Conservation (phyloP, 345 rosid species). For the Eucalyptus dawsonii region DNA sequence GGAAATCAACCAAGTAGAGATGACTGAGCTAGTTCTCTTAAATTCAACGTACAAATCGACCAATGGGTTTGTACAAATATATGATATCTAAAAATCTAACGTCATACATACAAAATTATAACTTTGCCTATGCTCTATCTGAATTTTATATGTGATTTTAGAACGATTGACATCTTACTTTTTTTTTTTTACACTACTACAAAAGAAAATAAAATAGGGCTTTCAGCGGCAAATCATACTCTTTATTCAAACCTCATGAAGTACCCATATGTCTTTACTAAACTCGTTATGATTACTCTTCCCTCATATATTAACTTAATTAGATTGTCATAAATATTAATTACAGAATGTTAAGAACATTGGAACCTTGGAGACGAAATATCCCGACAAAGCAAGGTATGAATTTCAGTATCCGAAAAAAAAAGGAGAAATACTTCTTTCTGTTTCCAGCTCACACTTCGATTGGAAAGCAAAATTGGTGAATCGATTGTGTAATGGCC, state of each 20-base stretch:
- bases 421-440: too few species aligned
- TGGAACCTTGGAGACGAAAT: background rate
- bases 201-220: background rate
- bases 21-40: background rate
- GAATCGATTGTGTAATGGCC: background rate
- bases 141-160: background rate
- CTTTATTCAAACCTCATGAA: too few species aligned
- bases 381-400: background rate
- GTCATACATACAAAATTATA: background rate
- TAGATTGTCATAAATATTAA: background rate
- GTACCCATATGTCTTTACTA: background rate
- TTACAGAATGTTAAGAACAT: background rate
- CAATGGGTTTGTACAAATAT: background rate
- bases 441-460: too few species aligned
- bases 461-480: background rate
- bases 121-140: rapidly evolving
- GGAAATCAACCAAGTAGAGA: background rate
- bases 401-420: background rate
- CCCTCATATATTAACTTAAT: background rate
- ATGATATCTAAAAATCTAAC: background rate
- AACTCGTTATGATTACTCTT: background rate
- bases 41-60: background rate
- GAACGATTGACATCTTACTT: rapidly evolving
- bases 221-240: too few species aligned
- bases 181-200: background rate